These are phyloP conservation scores for Phytophthora ramorum DNA, from an alignment of 352 stramenopile species.

Conservation along the genomic window DNA sequence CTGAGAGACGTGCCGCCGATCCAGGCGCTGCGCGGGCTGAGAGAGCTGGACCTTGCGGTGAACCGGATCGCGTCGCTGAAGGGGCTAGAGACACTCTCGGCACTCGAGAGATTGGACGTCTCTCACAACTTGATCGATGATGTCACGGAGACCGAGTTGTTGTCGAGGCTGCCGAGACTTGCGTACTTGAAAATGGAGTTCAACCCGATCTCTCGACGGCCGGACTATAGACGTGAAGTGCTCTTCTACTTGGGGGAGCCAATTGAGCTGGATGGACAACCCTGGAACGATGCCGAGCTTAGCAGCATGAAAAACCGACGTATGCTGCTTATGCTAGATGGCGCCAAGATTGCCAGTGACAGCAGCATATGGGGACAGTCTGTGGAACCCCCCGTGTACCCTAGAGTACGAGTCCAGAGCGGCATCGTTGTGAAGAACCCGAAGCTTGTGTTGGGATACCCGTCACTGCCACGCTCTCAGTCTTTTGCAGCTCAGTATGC, in stretches of 20 bases:
- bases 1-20: conserved; percentile 55
- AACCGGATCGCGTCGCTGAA: conserved; percentile 66
- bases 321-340: conserved; percentile 41
- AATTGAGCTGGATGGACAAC: conserved; percentile 68
- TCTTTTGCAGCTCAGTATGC: conserved; percentile 42
- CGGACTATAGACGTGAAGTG: conserved; percentile 84
- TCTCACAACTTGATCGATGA: conserved; percentile 69
- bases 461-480: conserved; percentile 29
- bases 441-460: conserved; percentile 58
- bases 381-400: conserved; percentile 28
- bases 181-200: conserved; percentile 61
- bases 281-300: conserved; percentile 70
- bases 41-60: conserved; percentile 70
- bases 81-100: conserved; percentile 53
- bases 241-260: conserved; percentile 78
- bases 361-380: conserved; percentile 33
- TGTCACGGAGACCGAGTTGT: conserved; percentile 63
- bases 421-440: conserved; percentile 30
- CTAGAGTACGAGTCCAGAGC: conserved; percentile 24
- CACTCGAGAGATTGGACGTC: conserved; percentile 68
- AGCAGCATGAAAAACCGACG: conserved; percentile 77
- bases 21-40: conserved; percentile 44
- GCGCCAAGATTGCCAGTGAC: not conserved
- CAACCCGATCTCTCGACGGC: conserved; percentile 75
- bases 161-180: conserved; percentile 53